phyloP scores from a whole-genome alignment of 2,329 filamentous ascomycete genomes.

The Ascochyta koolunga region DNA sequence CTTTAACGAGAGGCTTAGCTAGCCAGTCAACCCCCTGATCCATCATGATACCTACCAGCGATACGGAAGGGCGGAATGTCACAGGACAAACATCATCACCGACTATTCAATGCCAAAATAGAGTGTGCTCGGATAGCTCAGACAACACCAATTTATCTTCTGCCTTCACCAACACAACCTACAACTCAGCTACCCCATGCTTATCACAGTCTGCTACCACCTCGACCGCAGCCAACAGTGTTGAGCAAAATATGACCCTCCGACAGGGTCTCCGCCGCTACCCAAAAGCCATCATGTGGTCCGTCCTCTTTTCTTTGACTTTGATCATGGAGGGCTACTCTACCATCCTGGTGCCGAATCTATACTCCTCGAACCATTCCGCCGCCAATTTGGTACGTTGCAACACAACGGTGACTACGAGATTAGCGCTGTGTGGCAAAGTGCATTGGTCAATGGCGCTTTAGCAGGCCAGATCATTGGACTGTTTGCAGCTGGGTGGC shows the following conservation, averaged over 20 bases:
- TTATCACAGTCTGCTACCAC: neutral
- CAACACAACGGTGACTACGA: slow-evolving; percentile 32
- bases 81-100: neutral
- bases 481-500: slow-evolving; percentile 49
- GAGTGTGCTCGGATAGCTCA: slow-evolving; percentile 1
- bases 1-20: neutral
- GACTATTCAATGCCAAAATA: neutral
- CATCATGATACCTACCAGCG: neutral
- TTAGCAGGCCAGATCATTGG: slow-evolving; percentile 50
- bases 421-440: slow-evolving; percentile 51
- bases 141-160: neutral
- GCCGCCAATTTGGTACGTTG: slow-evolving; percentile 41
- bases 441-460: slow-evolving; percentile 50
- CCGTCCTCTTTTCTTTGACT: slow-evolving; percentile 78
- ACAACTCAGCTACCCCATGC: slow-evolving; percentile 4
- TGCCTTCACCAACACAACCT: neutral
- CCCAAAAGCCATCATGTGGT: slow-evolving; percentile 84
- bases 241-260: slow-evolving; percentile 51
- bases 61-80: neutral
- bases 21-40: neutral
- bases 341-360: slow-evolving; percentile 76
- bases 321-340: slow-evolving; percentile 91
- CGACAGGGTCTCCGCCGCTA: slow-evolving; percentile 76
- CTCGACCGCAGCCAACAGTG: neutral
- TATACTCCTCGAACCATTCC: slow-evolving; percentile 60